Conservation (phyloP, 768 basidiomycete genomes). For the Neoboletus magnificus region DNA sequence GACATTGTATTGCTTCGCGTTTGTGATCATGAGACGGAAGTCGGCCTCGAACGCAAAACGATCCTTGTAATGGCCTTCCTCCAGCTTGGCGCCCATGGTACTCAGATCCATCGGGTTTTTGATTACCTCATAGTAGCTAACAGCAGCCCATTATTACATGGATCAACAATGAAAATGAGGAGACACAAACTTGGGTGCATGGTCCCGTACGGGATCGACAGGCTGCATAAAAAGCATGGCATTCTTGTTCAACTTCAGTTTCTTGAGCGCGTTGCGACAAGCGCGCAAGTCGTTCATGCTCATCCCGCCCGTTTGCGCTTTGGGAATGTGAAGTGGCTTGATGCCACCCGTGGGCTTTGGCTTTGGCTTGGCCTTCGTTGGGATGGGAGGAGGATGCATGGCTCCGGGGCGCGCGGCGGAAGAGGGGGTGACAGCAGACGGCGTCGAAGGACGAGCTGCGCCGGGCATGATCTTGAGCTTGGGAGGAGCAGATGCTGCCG, state of each 20-base stretch:
- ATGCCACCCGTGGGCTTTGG: conserved; percentile 21
- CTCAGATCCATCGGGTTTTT: conserved; percentile 94
- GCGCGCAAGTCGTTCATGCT: conserved; percentile 69
- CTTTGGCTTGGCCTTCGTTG: conserved; percentile 27
- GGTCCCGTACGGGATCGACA: conserved; percentile 94
- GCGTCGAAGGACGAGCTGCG: conserved; percentile 9
- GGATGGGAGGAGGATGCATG: conserved; percentile 32
- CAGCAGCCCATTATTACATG: not conserved
- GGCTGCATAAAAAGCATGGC: conserved; percentile 77
- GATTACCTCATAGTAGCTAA: conserved; percentile 86
- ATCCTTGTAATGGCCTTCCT: conserved; percentile 81
- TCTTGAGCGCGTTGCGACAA: conserved; percentile 75
- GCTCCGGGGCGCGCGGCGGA: conserved; percentile 5
- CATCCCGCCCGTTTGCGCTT: conserved; percentile 78
- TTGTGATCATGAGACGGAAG: conserved; percentile 82
- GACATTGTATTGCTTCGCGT: conserved; percentile 84
- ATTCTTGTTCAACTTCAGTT: conserved; percentile 71
- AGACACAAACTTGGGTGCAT: conserved; percentile 69
- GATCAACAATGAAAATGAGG: not conserved
- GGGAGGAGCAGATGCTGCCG: conserved; percentile 36
- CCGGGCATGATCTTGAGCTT: conserved; percentile 52
- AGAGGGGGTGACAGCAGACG: conserved; percentile 17
- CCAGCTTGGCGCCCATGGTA: conserved; percentile 83
- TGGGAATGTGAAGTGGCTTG: conserved; percentile 52
- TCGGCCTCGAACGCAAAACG: conserved; percentile 83